Conservation (phyloP, 208 protist genomes). For the Histomonas meleagridis region DNA sequence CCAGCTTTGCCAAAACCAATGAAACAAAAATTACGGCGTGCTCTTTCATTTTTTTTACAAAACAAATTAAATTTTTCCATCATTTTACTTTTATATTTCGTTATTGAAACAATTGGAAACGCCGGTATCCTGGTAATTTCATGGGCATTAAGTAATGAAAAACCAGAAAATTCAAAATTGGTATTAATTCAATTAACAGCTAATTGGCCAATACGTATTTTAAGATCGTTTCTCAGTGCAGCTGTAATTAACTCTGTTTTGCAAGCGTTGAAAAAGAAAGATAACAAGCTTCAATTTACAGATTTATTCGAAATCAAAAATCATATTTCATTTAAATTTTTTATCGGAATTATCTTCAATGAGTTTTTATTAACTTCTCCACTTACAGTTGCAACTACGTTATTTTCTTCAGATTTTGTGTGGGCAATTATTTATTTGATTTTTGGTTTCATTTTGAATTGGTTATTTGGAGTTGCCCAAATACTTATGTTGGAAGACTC, state of each 20-base stretch:
- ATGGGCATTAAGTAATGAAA: not conserved
- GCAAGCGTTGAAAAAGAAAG: not conserved
- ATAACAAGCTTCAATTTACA: not conserved
- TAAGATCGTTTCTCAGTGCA: not conserved
- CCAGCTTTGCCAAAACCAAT: not conserved
- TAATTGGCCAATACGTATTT: not conserved
- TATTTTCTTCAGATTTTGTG: not conserved
- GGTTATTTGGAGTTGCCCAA: not conserved
- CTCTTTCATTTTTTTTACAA: not conserved
- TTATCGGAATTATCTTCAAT: not conserved
- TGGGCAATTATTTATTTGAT: not conserved
- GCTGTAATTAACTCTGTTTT: not conserved
- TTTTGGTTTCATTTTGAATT: slow-evolving; percentile 13
- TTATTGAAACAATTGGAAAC: not conserved
- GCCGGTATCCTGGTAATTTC: not conserved
- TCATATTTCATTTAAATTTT: not conserved
- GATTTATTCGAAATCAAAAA: not conserved
- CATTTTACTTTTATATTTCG: not conserved
- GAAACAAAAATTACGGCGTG: not conserved
- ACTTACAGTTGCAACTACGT: not conserved
- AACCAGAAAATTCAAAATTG: not conserved
- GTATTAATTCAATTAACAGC: slow-evolving; percentile 8
- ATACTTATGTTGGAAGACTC: not conserved
- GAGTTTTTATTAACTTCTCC: not conserved
- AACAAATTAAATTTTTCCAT: not conserved